These are phyloP conservation scores for Cyberlindnera saturnus DNA, from an alignment of 805 yeast species.

Conservation along the genomic window DNA sequence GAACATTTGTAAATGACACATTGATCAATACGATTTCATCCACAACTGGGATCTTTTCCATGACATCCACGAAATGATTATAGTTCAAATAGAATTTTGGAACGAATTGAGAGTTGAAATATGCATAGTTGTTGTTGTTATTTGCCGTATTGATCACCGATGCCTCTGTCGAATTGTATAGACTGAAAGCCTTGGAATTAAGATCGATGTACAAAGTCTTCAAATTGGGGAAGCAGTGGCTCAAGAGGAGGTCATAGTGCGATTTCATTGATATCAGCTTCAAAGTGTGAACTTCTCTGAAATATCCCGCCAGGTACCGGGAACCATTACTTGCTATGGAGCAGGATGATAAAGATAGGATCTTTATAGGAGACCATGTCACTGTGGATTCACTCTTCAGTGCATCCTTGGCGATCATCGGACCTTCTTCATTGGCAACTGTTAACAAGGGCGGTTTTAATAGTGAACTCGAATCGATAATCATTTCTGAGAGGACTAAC, in stretches of 20 bases:
- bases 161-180: slow-evolving; percentile 16
- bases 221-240: slow-evolving; percentile 38
- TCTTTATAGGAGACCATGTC: slow-evolving; percentile 30
- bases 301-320: slow-evolving; percentile 31
- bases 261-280: slow-evolving; percentile 34
- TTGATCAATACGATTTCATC: slow-evolving; percentile 15
- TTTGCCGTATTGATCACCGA: slow-evolving; percentile 15
- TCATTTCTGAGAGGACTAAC: slow-evolving; percentile 39
- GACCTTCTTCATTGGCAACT: slow-evolving; percentile 20
- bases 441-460: slow-evolving; percentile 25
- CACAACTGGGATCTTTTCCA: slow-evolving; percentile 16
- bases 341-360: slow-evolving; percentile 28
- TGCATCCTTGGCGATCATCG: slow-evolving; percentile 16
- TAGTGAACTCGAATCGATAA: slow-evolving; percentile 38
- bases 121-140: slow-evolving; percentile 22
- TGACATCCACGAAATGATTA: slow-evolving; percentile 12
- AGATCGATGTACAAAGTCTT: slow-evolving; percentile 40
- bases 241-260: slow-evolving; percentile 41
- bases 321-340: slow-evolving; percentile 32
- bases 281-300: slow-evolving; percentile 33
- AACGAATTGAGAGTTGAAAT: slow-evolving; percentile 23
- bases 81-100: slow-evolving; percentile 24
- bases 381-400: slow-evolving; percentile 8
- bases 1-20: slow-evolving; percentile 22
- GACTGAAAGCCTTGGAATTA: slow-evolving; percentile 38